Evolutionary conservation across 108 stramenopile species (phyloP).

Genomic region (Conticribra weissflogii): DNA sequence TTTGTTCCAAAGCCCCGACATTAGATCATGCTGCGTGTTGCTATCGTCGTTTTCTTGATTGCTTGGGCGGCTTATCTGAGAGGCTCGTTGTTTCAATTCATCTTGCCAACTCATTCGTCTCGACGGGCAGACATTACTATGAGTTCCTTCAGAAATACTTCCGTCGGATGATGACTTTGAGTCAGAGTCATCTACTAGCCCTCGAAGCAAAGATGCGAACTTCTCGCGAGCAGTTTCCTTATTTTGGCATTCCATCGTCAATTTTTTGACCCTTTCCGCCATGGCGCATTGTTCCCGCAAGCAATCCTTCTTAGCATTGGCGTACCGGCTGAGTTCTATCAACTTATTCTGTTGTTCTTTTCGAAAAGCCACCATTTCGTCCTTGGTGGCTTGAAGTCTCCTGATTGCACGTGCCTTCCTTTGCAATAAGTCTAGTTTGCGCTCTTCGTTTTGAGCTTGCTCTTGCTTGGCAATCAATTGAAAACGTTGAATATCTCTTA

Average conservation of each 20-base stretch:
- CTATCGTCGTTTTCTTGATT: slow-evolving; percentile 1
- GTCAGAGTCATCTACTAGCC: background rate
- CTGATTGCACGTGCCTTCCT: slow-evolving; percentile 43
- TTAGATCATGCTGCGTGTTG: slow-evolving; percentile 5
- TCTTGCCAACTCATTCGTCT: background rate
- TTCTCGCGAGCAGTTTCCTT: slow-evolving; percentile 43
- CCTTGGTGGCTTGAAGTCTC: slow-evolving; percentile 37
- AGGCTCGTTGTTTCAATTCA: background rate
- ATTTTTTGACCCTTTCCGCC: slow-evolving; percentile 46
- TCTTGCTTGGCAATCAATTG: slow-evolving; percentile 43
- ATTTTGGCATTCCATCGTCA: slow-evolving; percentile 28
- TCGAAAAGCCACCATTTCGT: slow-evolving; percentile 35
- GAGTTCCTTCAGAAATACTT: background rate
- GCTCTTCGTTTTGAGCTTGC: slow-evolving; percentile 31
- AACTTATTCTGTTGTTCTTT: slow-evolving; percentile 40
- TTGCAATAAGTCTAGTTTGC: slow-evolving; percentile 23
- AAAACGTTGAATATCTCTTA: slow-evolving; percentile 29
- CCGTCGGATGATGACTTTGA: background rate
- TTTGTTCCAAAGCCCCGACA: slow-evolving; percentile 19
- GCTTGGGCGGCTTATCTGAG: background rate
- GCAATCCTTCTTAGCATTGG: slow-evolving; percentile 40
- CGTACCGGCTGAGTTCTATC: slow-evolving; percentile 28
- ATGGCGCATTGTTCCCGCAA: slow-evolving; percentile 26
- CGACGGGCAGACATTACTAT: too few species aligned
- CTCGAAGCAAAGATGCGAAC: slow-evolving; percentile 38